Percentiles rank a stretch among this genome's conserved stretches.
Evolutionary conservation across 1,284 basidiomycete species (phyloP).

Genomic region (Cutaneotrichosporon cutaneum): DNA sequence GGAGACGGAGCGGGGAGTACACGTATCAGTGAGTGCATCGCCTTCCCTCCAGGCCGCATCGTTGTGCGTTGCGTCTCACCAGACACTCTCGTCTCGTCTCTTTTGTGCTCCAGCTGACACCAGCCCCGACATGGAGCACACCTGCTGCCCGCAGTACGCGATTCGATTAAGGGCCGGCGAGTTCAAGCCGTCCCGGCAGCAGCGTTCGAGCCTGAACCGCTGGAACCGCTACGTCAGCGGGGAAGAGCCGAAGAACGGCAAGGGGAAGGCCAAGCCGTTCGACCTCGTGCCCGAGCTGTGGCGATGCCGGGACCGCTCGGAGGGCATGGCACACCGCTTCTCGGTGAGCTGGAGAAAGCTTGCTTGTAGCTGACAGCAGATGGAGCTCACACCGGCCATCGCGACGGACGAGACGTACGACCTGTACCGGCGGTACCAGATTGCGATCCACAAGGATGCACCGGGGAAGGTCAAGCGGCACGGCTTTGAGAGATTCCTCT

Average conservation of each 20-base stretch:
- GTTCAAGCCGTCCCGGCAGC: conserved; percentile 76
- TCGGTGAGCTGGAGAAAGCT: conserved; percentile 25
- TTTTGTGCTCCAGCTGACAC: conserved; percentile 14
- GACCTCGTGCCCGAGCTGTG: conserved; percentile 40
- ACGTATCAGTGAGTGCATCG: conserved; percentile 56
- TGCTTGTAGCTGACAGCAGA: conserved; percentile 30
- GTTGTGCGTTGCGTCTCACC: too few relatives aligned
- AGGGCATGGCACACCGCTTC: conserved; percentile 30
- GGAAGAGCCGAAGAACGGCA: conserved; percentile 19
- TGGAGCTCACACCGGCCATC: conserved; percentile 69
- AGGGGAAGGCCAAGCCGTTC: conserved; percentile 36
- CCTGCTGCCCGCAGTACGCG: conserved; percentile 91
- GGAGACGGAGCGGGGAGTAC: conserved; percentile 79
- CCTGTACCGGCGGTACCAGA: conserved; percentile 74
- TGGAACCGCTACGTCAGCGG: conserved; percentile 62
- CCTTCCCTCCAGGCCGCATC: too few relatives aligned
- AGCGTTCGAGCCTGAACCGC: conserved; percentile 67
- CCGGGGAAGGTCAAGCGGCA: conserved; percentile 55
- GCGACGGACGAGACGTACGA: conserved; percentile 76
- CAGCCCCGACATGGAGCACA: conserved; percentile 73
- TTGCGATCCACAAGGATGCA: conserved; percentile 69
- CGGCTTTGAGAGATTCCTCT: conserved; percentile 72
- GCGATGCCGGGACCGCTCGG: conserved; percentile 27
- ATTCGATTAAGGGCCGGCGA: conserved; percentile 74
- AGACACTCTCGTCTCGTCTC: too few relatives aligned